Percentiles rank a stretch among this genome's conserved stretches.
phyloP scores from a whole-genome alignment of 768 basidiomycete genomes.

The Trametopsis cervina region DNA sequence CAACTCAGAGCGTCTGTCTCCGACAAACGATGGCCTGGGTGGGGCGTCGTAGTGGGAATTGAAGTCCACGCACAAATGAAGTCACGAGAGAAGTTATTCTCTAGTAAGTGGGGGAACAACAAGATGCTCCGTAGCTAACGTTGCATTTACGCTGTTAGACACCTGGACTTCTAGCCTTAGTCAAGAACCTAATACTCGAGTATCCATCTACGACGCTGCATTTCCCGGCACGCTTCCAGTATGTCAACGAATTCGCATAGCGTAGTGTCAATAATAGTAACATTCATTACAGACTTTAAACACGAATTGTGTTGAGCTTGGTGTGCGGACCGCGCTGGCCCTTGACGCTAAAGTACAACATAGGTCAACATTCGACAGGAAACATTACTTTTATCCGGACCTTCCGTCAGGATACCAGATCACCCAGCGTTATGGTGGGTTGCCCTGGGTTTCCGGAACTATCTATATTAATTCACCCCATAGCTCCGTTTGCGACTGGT shows the following conservation, averaged over 20 bases:
- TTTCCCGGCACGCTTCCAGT: conserved; percentile 93
- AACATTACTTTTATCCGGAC: conserved; percentile 98
- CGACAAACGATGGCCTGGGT: conserved; percentile 63
- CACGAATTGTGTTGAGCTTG: conserved; percentile 67
- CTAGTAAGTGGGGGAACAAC: too few species aligned
- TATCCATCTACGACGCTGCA: conserved; percentile 78
- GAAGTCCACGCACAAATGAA: conserved; percentile 96
- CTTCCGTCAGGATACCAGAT: conserved; percentile 95
- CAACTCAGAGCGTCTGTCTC: conserved; percentile 3
- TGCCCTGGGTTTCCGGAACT: conserved; percentile 6
- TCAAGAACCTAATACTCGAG: conserved; percentile 62
- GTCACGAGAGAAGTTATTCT: conserved; percentile 85
- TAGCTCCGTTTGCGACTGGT: conserved; percentile 73
- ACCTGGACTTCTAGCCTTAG: conserved; percentile 36
- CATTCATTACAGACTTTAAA: conserved; percentile 45
- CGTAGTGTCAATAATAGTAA: neutral
- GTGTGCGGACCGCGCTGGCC: conserved; percentile 75
- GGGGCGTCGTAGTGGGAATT: conserved; percentile 87
- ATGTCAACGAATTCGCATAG: conserved; percentile 6
- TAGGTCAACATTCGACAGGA: conserved; percentile 85
- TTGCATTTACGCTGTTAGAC: conserved; percentile 29
- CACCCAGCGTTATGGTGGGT: conserved; percentile 84
- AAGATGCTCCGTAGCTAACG: too few species aligned
- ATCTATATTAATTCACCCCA: neutral
- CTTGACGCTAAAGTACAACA: conserved; percentile 57